Evolutionary conservation across 768 basidiomycete species (phyloP), one percentile per base, ranked within the genome.

Genomic region (Auricularia sp.): DNA sequence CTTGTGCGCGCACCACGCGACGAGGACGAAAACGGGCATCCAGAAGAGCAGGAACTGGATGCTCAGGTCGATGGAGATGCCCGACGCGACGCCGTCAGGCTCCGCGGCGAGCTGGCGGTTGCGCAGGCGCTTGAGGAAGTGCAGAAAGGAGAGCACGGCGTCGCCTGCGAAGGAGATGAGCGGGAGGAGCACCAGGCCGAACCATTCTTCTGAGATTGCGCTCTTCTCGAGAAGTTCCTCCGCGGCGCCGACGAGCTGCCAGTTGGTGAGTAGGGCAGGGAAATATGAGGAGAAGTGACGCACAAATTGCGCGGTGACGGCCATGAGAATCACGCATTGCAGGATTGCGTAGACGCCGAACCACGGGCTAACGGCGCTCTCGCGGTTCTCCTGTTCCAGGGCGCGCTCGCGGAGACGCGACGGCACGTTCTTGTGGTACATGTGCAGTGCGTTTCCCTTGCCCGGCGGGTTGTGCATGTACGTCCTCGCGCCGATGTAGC

Each of bases 1-100:
- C 69, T 79, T 85, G 54, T 73, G 69, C 3, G 76, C 77, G 81
- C 84, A 85, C 89, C 89, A 91, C 0, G 81, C 85, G 21, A 90
- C 75, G 24, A 91, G 70, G 3, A 87, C 82, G 54, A 90, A 71
- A 68, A 89, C 79, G 0, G 89, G 89, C 82, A 86, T 87, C 89
- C 89, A 91, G 74, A 89, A 88, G 10, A 90, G 77, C 18, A 80
- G 80, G 72, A 91, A 90, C 70, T 91, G 89, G 65, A 90, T 88
- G 69, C 85, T 86, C 58, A 90, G 79, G 71, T 91, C 89, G 65
- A 91, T 91, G 3, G 88, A 84, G 34, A 84, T 80, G 0, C 80
- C 86, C 70, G 83, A 83, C 0, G 89, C 89, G 24, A 89, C 75
- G n/a, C 80, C 79, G 4, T 78, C 76, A 1, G 86, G 86, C 16